Evolutionary conservation across 345 rosid species (phyloP).

Genomic region (Pistacia vera): DNA sequence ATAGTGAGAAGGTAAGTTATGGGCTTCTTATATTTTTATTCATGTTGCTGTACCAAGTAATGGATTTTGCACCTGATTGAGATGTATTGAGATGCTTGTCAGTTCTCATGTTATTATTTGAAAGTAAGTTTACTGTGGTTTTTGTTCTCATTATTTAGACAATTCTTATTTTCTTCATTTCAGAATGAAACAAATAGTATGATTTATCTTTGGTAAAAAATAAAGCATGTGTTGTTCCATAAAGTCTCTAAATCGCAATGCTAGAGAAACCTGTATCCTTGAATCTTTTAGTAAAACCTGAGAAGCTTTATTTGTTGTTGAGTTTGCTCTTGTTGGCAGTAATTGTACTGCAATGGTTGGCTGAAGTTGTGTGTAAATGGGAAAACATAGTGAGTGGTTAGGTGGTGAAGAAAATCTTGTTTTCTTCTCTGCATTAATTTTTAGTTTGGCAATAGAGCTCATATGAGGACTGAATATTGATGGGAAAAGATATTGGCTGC

Average conservation of each 20-base stretch:
- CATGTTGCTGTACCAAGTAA: neutral
- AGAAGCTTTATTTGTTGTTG: neutral
- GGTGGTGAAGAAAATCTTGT: neutral
- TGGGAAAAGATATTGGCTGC: neutral
- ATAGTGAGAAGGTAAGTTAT: slow-evolving; percentile 50
- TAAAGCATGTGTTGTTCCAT: neutral
- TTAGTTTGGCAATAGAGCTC: too few relatives aligned
- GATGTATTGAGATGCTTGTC: neutral
- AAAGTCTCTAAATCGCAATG: neutral
- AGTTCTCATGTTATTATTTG: neutral
- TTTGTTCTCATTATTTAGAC: neutral
- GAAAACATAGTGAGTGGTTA: neutral
- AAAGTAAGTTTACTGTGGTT: neutral
- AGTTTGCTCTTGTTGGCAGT: neutral
- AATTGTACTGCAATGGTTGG: neutral
- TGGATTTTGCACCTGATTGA: slow-evolving; percentile 7
- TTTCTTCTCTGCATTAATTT: neutral
- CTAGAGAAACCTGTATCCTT: neutral
- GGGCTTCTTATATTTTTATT: neutral
- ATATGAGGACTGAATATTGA: neutral
- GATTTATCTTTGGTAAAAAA: neutral
- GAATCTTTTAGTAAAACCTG: neutral
- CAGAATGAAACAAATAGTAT: neutral
- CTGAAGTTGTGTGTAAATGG: neutral
- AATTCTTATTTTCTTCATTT: neutral